phyloP scores from a whole-genome alignment of 2,329 filamentous ascomycete species.

The Aureobasidium lini region DNA sequence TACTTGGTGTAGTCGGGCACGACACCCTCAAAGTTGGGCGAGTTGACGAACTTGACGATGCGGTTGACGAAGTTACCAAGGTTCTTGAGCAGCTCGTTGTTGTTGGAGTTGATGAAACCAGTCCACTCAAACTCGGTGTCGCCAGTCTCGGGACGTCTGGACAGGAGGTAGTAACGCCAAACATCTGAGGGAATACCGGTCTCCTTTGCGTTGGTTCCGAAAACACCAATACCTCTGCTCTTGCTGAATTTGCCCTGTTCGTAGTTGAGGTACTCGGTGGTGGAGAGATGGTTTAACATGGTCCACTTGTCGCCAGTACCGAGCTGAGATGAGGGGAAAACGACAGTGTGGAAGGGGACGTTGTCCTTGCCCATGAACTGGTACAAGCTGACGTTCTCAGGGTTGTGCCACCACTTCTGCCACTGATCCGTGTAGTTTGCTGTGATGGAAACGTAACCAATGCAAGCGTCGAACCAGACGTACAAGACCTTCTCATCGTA shows the following conservation, averaged over 20 bases:
- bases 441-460: constrained; percentile 93
- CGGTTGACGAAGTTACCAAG: constrained; percentile 54
- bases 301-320: constrained; percentile 84
- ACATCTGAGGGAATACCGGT: constrained; percentile 79
- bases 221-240: constrained; percentile 80
- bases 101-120: constrained; percentile 75
- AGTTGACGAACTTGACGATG: constrained; percentile 61
- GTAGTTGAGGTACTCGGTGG: constrained; percentile 85
- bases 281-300: constrained; percentile 78
- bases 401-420: constrained; percentile 92
- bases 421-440: constrained; percentile 82
- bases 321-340: constrained; percentile 82
- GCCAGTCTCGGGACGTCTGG: constrained; percentile 73
- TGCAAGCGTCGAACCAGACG: constrained; percentile 88
- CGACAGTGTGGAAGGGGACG: constrained; percentile 79
- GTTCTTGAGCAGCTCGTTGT: constrained; percentile 77
- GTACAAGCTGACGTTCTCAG: constrained; percentile 78
- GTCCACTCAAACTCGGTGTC: constrained; percentile 90
- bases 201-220: constrained; percentile 80
- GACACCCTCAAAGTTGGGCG: constrained; percentile 61
- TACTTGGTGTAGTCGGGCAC: constrained; percentile 53
- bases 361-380: constrained; percentile 97
- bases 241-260: constrained; percentile 90
- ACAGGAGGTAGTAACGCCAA: constrained; percentile 89
- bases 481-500: constrained; percentile 80